Conservation (phyloP, 2,329 filamentous ascomycete genomes). For the Plenodomus tracheiphilus region DNA sequence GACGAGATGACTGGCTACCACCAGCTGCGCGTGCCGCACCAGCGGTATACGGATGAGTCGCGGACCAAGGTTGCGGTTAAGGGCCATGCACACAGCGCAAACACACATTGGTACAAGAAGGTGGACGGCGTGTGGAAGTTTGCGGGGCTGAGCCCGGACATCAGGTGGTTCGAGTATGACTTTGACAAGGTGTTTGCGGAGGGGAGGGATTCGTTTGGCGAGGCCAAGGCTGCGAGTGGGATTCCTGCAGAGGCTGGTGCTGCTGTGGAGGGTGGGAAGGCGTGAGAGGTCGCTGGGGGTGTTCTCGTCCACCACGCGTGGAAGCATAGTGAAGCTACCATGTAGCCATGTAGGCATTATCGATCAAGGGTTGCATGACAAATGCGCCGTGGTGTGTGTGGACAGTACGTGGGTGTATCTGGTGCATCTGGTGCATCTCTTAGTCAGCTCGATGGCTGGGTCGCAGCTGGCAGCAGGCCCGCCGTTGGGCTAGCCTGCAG, state of each 20-base stretch:
- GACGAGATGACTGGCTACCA: slow-evolving; percentile 58
- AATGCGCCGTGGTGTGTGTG: too few relatives aligned
- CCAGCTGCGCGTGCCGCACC: slow-evolving; percentile 62
- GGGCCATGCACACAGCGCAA: slow-evolving; percentile 61
- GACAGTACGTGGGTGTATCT: too few relatives aligned
- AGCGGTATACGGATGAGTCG: slow-evolving; percentile 56
- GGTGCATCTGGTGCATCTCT: too few relatives aligned
- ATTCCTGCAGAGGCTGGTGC: slow-evolving; percentile 28
- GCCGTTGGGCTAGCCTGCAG: slow-evolving; percentile 6
- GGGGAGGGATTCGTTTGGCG: slow-evolving; percentile 51
- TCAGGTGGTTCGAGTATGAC: slow-evolving; percentile 60
- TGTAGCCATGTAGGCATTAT: too few relatives aligned
- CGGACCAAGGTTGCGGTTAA: slow-evolving; percentile 54
- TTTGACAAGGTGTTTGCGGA: slow-evolving; percentile 59
- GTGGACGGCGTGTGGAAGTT: slow-evolving; percentile 64
- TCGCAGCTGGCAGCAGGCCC: background rate
- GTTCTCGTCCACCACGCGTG: too few relatives aligned
- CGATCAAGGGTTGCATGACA: too few relatives aligned
- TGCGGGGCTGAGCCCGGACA: slow-evolving; percentile 58
- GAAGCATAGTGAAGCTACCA: too few relatives aligned
- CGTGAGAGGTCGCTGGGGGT: background rate
- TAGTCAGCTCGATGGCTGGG: background rate
- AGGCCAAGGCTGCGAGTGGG: slow-evolving; percentile 47
- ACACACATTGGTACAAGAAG: slow-evolving; percentile 60
- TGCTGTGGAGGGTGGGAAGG: background rate